Percentiles rank a stretch among this genome's conserved stretches.
Evolutionary conservation across 345 rosid species (phyloP).

Genomic region (Eucalyptus brandiana): DNA sequence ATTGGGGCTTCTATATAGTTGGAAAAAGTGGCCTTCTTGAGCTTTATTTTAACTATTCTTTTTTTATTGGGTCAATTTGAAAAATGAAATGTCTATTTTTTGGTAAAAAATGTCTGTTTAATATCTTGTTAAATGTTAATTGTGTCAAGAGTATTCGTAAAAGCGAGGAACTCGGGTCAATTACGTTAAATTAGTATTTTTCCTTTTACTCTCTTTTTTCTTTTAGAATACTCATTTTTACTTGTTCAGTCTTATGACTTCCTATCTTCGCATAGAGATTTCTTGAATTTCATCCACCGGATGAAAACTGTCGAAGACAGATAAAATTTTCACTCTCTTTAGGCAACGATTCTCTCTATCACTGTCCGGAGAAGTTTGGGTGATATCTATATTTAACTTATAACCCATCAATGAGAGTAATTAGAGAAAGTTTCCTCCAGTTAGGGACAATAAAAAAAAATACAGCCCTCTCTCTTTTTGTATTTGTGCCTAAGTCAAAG

Average conservation of each 20-base stretch:
- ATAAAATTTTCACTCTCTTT: background rate
- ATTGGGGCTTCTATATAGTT: background rate
- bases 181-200: background rate
- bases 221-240: background rate
- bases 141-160: background rate
- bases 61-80: background rate
- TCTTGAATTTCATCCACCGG: background rate
- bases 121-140: background rate
- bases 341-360: background rate
- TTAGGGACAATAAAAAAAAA: background rate
- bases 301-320: background rate
- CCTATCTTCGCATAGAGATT: background rate
- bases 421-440: background rate
- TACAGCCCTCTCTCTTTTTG: background rate
- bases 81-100: background rate
- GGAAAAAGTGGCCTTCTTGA: background rate
- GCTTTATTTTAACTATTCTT: background rate
- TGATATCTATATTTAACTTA: background rate
- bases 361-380: background rate
- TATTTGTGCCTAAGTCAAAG: background rate
- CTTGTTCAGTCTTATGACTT: background rate
- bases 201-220: background rate
- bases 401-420: background rate
- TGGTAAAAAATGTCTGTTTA: background rate
- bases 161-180: background rate